Conservation (phyloP, 2,329 filamentous ascomycete species). For the Phyllachora maydis region DNA sequence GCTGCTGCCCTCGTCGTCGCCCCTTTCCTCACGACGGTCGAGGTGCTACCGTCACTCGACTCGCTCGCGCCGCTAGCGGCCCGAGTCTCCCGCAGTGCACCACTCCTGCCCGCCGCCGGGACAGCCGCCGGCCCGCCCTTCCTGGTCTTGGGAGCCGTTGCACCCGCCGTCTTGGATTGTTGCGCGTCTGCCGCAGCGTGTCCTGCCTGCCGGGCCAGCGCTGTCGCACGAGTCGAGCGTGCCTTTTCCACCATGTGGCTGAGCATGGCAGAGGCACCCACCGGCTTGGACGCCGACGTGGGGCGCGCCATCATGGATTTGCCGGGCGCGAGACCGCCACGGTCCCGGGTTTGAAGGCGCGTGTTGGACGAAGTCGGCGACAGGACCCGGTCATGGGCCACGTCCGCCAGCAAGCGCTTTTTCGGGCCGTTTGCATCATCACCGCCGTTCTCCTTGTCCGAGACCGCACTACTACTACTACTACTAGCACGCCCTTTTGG, state of each 20-base stretch:
- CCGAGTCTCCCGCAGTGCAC: constrained; percentile 24
- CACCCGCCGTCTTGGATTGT: constrained; percentile 9
- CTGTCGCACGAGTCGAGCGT: constrained; percentile 29
- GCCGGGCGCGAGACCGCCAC: constrained; percentile 22
- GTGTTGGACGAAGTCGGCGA: constrained; percentile 74
- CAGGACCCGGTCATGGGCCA: constrained; percentile 37
- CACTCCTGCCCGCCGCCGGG: constrained; percentile 14
- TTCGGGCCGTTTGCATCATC: constrained; percentile 43
- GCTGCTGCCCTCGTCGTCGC: no score
- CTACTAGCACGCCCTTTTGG: no score
- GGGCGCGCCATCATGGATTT: constrained; percentile 38
- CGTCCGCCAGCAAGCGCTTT: constrained; percentile 33
- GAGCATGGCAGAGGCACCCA: constrained; percentile 21
- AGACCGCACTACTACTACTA: no score
- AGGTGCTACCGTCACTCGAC: constrained; percentile 40
- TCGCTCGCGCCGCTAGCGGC: constrained; percentile 40
- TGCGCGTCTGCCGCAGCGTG: no score
- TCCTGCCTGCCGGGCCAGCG: constrained; percentile 20
- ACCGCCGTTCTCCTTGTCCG: constrained; percentile 64
- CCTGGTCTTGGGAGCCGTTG: constrained; percentile 12
- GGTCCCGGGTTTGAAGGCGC: constrained; percentile 36
- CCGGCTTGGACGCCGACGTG: constrained; percentile 40
- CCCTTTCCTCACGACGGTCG: constrained; percentile 46
- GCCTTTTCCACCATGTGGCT: constrained; percentile 40
- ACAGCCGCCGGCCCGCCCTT: constrained; percentile 13